A percentile compares a stretch with the other conserved stretches of the same genome.
These are phyloP conservation scores for Arxiozyma telluris DNA, from an alignment of 1,139 yeast genomes.

Conservation along the genomic window DNA sequence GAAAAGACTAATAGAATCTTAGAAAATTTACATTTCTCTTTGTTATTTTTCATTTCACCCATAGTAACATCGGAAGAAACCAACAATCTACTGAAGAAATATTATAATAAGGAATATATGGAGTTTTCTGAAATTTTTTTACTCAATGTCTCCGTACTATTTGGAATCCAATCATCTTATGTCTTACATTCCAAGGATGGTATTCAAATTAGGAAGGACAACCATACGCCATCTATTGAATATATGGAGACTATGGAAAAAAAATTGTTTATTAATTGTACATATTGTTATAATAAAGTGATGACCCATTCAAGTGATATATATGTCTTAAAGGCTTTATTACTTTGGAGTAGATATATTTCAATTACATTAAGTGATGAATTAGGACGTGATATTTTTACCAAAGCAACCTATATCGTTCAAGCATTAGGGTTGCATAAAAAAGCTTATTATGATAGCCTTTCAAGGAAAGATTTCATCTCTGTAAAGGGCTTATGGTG, in stretches of 20 bases:
- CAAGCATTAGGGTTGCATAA: conserved; percentile 9
- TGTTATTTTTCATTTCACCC: conserved; percentile 3
- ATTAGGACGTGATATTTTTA: conserved; percentile 9
- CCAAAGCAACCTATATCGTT: conserved; percentile 12
- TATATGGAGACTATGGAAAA: conserved; percentile 7
- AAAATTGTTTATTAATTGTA: conserved; percentile 9
- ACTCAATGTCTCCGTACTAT: conserved; percentile 9
- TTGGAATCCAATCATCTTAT: conserved; percentile 7
- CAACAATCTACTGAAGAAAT: conserved; percentile 5
- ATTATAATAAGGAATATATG: conserved; percentile 5
- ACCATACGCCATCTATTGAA: conserved; percentile 5
- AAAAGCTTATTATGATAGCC: conserved; percentile 8
- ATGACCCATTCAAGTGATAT: conserved; percentile 8
- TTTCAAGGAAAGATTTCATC: conserved; percentile 5
- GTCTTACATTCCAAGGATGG: conserved; percentile 1
- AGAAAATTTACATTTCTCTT: conserved; percentile 5
- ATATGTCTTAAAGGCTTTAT: conserved; percentile 9
- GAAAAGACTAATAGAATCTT: conserved; percentile 7
- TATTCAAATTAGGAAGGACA: conserved; percentile 8
- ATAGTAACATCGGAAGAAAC: conserved; percentile 4
- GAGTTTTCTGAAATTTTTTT: conserved; percentile 10
- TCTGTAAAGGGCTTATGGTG: conserved; percentile 10
- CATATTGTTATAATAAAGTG: conserved; percentile 12
- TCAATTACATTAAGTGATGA: conserved; percentile 8
- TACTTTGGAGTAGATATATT: conserved; percentile 11